Base-by-base conservation (phyloP, 2,329 filamentous ascomycete species). In the Xylaria arbuscula region DNA sequence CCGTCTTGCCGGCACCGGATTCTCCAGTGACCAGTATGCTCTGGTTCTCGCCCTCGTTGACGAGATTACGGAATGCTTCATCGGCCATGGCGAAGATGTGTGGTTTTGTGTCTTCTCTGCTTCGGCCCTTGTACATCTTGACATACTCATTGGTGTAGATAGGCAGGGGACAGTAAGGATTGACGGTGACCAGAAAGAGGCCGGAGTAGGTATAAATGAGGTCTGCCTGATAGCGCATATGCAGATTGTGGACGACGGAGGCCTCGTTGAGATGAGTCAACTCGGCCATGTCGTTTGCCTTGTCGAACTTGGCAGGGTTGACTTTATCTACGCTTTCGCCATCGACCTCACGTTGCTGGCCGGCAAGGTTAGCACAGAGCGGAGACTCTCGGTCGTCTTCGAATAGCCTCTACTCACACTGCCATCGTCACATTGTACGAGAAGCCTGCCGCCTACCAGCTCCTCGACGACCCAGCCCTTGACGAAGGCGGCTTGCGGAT, bases 271-370 rank as follows among this genome's bases (percentile, higher is more conserved):
- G 85, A 81, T 99, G 96, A 6, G 96, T 99, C 77, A 99, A 87
- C 80, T 99, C 96, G 28, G 97, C 96, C 96, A 99, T 99, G 81
- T 99, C 97, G 83, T 97, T 94, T 72, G 95, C 95, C 82, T 98
- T 99, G 87, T 99, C 96, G 83, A 99, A 99, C 80, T 99, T 99
- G 77, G 95, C 95, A 55, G 96, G 96, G 81, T 99, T 99, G 84
- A 99, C 97, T 82, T 98, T 98, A 85, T 99, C 97, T 73, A 98
- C 94, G 75, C 90, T 92, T 75, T 98, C 94, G 60, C 88, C 83
- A 73, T 95, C 91, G 59, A 96, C 91, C 78, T 97, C 92, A 73
- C 93, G 91, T 89, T 97, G 93, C 90, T 96, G 73, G 34, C 64
- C 10, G 22, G 22, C 5, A 15, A 17, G 10, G 45, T 72, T 48